Conservation (phyloP, 2,329 filamentous ascomycete genomes). For the Penicillium polonicum region DNA sequence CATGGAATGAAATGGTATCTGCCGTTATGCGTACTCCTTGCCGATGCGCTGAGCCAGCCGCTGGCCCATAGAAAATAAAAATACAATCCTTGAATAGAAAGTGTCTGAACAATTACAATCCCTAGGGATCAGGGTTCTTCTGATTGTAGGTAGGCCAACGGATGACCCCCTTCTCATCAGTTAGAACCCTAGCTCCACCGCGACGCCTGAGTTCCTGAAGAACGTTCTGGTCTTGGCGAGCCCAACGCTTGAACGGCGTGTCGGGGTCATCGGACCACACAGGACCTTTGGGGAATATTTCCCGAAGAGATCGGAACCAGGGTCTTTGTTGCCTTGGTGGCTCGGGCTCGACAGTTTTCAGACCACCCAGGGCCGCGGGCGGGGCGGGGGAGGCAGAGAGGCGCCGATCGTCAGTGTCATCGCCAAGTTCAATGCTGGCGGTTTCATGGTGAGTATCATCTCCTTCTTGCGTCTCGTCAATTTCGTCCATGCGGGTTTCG, state of each 20-base stretch:
- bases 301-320: conserved; percentile 34
- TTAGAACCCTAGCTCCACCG: conserved; percentile 26
- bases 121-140: background rate
- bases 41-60: background rate
- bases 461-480: conserved; percentile 14
- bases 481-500: conserved; percentile 2
- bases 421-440: conserved; percentile 41
- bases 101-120: background rate
- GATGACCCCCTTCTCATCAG: conserved; percentile 38
- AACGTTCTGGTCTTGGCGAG: conserved; percentile 34
- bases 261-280: conserved; percentile 36
- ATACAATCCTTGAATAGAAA: background rate
- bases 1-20: background rate
- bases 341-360: conserved; percentile 8
- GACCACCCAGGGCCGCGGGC: background rate
- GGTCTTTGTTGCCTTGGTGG: conserved; percentile 13
- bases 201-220: conserved; percentile 30
- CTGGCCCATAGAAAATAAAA: background rate
- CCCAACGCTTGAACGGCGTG: conserved; percentile 43
- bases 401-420: conserved; percentile 18
- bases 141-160: conserved; percentile 18
- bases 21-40: background rate
- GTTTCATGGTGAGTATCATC: conserved; percentile 30
- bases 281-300: conserved; percentile 20
- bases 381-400: background rate